Conservation (phyloP, 306 rosid genomes). For the Casuarina equisetifolia region DNA sequence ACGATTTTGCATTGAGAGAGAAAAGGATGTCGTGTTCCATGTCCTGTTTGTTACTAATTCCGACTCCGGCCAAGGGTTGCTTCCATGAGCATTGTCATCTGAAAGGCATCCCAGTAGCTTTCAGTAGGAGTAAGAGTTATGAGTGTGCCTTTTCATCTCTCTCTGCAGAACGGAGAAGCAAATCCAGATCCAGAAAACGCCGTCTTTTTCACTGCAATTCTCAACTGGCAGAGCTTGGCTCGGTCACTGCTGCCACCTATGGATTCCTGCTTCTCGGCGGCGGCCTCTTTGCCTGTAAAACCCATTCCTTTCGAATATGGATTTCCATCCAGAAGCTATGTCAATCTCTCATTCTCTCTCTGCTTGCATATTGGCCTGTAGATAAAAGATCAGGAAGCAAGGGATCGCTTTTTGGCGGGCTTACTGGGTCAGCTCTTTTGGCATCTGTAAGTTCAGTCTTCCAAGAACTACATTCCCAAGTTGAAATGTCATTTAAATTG, state of each 20-base stretch:
- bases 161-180: not conserved
- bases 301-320: not conserved
- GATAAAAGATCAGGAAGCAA: conserved; percentile 34
- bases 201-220: not conserved
- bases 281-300: conserved; percentile 28
- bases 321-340: not conserved
- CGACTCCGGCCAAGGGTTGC: not conserved
- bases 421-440: conserved; percentile 30
- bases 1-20: not conserved
- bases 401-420: conserved; percentile 31
- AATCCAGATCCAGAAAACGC: not conserved
- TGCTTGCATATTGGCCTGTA: not conserved
- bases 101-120: not conserved
- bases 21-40: not conserved
- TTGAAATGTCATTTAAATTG: not conserved
- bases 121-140: not conserved
- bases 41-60: not conserved
- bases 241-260: conserved; percentile 25
- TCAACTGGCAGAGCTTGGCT: conserved; percentile 18
- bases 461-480: not conserved
- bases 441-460: conserved; percentile 16
- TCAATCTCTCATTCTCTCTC: not conserved
- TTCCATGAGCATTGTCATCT: not conserved
- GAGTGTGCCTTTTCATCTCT: not conserved
- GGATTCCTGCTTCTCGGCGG: conserved; percentile 30